A percentile compares a stretch with the other conserved stretches of the same genome.
Evolutionary conservation across 1,284 basidiomycete genomes (phyloP).

Genomic region (Ustilago vetiveriae): DNA sequence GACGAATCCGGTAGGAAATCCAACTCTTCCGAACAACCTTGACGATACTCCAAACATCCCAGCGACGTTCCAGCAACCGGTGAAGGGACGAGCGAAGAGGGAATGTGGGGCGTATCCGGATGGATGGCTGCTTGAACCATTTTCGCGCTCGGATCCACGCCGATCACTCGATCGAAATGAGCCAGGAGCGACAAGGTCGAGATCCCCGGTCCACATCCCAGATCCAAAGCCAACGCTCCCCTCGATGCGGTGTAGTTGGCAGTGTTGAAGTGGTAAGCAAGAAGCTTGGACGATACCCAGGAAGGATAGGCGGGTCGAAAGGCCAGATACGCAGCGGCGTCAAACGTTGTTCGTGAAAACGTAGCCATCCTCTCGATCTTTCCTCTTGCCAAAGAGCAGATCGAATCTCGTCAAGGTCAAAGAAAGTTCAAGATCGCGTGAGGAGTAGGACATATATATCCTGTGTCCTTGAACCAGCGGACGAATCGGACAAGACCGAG

Average conservation of each 20-base stretch:
- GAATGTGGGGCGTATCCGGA: conserved; percentile 53
- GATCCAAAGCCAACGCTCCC: conserved; percentile 70
- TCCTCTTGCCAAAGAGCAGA: too few relatives aligned
- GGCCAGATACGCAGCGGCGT: conserved; percentile 50
- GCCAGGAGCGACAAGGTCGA: conserved; percentile 73
- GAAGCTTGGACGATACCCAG: conserved; percentile 46
- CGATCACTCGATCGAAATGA: conserved; percentile 74
- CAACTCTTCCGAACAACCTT: conserved; percentile 74
- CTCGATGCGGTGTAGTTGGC: neutral
- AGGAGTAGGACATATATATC: too few relatives aligned
- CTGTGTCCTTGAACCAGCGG: too few relatives aligned
- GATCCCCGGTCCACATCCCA: conserved; percentile 83
- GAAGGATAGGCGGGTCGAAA: conserved; percentile 48
- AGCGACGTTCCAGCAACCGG: conserved; percentile 64
- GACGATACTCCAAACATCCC: conserved; percentile 68
- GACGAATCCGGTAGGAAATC: conserved; percentile 71
- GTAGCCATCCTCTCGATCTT: conserved; percentile 31
- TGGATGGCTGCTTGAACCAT: conserved; percentile 78
- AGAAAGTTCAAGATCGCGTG: too few relatives aligned
- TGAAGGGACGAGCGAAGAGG: conserved; percentile 13
- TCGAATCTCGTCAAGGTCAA: too few relatives aligned
- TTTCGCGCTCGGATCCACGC: conserved; percentile 77
- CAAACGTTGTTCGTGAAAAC: conserved; percentile 45
- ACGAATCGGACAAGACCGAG: too few relatives aligned
- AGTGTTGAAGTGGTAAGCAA: conserved; percentile 33